Evolutionary conservation across 2,329 filamentous ascomycete species (phyloP).

Genomic region (Ceratocystis huliohia): DNA sequence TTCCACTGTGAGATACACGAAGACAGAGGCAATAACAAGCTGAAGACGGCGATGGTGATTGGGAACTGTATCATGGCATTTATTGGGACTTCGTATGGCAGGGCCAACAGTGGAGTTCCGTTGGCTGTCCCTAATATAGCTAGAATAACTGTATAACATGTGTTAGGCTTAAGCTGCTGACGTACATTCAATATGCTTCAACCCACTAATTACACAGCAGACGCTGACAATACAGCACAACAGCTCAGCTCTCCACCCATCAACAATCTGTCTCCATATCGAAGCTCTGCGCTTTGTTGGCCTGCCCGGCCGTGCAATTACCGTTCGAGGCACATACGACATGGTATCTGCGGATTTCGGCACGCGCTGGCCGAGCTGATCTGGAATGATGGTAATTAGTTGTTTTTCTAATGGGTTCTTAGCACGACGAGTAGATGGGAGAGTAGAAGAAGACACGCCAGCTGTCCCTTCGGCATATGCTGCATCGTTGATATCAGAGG

Average conservation of each 20-base stretch:
- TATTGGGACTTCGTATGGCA: constrained; percentile 25
- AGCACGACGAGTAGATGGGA: neutral
- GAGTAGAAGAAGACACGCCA: neutral
- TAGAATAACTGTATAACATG: constrained; percentile 3
- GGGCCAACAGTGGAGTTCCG: constrained; percentile 22
- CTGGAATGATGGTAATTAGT: constrained; percentile 5
- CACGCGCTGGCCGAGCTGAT: constrained; percentile 7
- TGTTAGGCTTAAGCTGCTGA: constrained; percentile 3
- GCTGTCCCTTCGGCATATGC: neutral
- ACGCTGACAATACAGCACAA: constrained; percentile 11
- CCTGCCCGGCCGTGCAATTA: constrained; percentile 8
- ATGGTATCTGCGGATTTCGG: constrained; percentile 1
- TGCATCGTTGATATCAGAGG: neutral
- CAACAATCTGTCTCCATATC: neutral
- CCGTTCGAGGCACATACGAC: constrained; percentile 11
- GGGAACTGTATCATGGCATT: constrained; percentile 27
- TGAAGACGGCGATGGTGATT: constrained; percentile 24
- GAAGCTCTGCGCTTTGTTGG: neutral
- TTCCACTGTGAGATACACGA: constrained; percentile 27
- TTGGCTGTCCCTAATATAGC: constrained; percentile 21
- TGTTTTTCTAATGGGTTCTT: constrained; percentile 2
- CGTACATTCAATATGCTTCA: neutral
- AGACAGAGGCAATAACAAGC: constrained; percentile 24
- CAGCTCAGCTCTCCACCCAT: constrained; percentile 12
- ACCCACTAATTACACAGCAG: constrained; percentile 14